Evolutionary conservation across 805 yeast species (phyloP), one percentile per base, ranked within the genome.

Genomic region (Zygosaccharomyces rouxii): DNA sequence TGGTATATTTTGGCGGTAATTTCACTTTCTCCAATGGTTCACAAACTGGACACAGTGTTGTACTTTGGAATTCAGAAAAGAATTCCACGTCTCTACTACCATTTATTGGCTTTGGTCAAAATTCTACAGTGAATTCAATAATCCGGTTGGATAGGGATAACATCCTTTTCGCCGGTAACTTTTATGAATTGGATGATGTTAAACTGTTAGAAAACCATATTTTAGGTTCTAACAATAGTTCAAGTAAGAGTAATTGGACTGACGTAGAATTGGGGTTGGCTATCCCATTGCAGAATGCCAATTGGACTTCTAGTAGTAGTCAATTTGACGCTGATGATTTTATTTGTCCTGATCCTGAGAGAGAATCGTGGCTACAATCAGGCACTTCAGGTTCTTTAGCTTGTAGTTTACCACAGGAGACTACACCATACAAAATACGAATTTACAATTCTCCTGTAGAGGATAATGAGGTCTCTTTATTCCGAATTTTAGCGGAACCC

Each of bases 1-100:
- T 78, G 19, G 75, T 88, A 0, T 89, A 86, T 59, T 76, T 87
- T 42, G 99, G 97, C 7, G 99, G 99, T 18, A 74, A 78, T 50
- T 79, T 92, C 55, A 63, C 73, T 5, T 81, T 72, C 62, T 72
- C 78, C 48, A 64, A 69, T 40, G 72, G 55, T 9, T 51, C 52
- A 3, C 47, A 51, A 2, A 47, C 43, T 3, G 56, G 55, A 2
- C 55, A 60, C 44, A 50, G 89, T 44, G 85, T 79, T 0, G 82
- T 86, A 7, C 67, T 80, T 4, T 92, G 87, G 74, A 75, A 87
- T 65, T 59, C 69, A 13, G 54, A 75, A 0, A 55, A 75, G 3
- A 56, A 72, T 18, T 28, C 65, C 2, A 66, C 86, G 35, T 44
- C 59, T 2, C 61, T 75, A 7, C 70, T 87, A 3, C 83, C 86